Conservation (phyloP, 371 early-diverging fungal genomes). For the Mucor piriformis region DNA sequence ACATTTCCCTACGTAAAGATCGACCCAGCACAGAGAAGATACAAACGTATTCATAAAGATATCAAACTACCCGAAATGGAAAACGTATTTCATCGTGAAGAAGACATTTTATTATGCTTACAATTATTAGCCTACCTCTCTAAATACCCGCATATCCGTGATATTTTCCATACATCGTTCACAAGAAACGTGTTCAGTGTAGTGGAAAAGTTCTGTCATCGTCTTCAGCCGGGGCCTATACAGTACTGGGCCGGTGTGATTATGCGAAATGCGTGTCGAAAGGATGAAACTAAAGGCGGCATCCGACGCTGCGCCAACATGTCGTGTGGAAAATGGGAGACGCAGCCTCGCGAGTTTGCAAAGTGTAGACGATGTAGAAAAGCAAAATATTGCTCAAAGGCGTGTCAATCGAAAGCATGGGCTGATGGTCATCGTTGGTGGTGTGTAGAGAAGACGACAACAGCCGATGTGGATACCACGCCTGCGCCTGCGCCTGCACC, state of each 20-base stretch:
- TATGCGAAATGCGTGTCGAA: constrained; percentile 81
- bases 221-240: constrained; percentile 65
- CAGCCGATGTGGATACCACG: not conserved
- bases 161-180: constrained; percentile 65
- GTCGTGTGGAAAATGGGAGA: constrained; percentile 76
- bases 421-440: constrained; percentile 79
- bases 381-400: constrained; percentile 78
- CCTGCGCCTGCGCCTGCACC: not conserved
- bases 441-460: constrained; percentile 65
- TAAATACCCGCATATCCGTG: constrained; percentile 79
- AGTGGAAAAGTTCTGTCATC: constrained; percentile 75
- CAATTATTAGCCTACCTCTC: constrained; percentile 87
- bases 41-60: constrained; percentile 32
- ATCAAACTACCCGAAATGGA: constrained; percentile 32
- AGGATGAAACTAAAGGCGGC: constrained; percentile 71
- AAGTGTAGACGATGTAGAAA: constrained; percentile 82
- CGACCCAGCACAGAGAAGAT: constrained; percentile 35
- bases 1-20: constrained; percentile 47
- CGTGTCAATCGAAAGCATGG: constrained; percentile 79
- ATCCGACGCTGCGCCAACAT: constrained; percentile 76
- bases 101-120: constrained; percentile 82
- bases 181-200: constrained; percentile 70
- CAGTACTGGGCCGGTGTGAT: constrained; percentile 81
- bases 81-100: constrained; percentile 71
- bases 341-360: constrained; percentile 72